A percentile compares a stretch with the other conserved stretches of the same genome.
Evolutionary conservation across 176 grass and related monocot species (phyloP).

Genomic region (Oryza officinalis): DNA sequence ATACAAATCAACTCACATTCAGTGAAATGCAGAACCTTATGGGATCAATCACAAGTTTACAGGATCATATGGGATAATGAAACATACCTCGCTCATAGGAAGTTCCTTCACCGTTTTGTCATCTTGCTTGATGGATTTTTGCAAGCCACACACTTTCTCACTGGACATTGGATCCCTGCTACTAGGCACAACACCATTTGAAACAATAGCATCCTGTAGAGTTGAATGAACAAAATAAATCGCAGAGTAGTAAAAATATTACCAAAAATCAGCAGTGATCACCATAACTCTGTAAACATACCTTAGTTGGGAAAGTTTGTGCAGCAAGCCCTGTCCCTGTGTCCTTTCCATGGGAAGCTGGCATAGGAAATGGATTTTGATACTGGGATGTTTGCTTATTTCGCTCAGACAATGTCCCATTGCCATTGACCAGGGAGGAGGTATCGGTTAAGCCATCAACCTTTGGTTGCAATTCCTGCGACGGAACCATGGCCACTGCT

Average conservation of each 20-base stretch:
- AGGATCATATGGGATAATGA: not conserved
- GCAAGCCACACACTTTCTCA: slow-evolving; percentile 1
- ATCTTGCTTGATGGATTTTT: slow-evolving; percentile 27
- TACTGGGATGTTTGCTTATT: slow-evolving; percentile 22
- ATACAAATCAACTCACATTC: not conserved
- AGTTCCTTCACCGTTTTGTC: not conserved
- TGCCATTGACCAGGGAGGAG: not conserved
- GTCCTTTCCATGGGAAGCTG: slow-evolving; percentile 6
- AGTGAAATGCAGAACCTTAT: not conserved
- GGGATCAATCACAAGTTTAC: not conserved
- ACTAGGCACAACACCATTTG: slow-evolving; percentile 21
- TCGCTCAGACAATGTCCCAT: not conserved
- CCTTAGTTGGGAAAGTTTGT: slow-evolving; percentile 25
- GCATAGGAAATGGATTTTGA: slow-evolving; percentile 27
- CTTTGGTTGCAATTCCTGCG: slow-evolving; percentile 11
- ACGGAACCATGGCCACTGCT: slow-evolving; percentile 1
- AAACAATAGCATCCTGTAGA: slow-evolving; percentile 36
- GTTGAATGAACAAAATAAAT: slow-evolving; percentile 11
- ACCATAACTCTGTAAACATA: slow-evolving; percentile 14
- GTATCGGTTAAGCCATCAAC: not conserved
- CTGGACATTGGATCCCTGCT: not conserved
- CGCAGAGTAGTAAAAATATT: not conserved
- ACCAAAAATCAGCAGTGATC: not conserved
- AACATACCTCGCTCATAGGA: slow-evolving; percentile 27
- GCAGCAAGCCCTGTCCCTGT: not conserved